These are phyloP conservation scores for Pythium dissimile DNA, from an alignment of 352 stramenopile genomes.

Conservation along the genomic window DNA sequence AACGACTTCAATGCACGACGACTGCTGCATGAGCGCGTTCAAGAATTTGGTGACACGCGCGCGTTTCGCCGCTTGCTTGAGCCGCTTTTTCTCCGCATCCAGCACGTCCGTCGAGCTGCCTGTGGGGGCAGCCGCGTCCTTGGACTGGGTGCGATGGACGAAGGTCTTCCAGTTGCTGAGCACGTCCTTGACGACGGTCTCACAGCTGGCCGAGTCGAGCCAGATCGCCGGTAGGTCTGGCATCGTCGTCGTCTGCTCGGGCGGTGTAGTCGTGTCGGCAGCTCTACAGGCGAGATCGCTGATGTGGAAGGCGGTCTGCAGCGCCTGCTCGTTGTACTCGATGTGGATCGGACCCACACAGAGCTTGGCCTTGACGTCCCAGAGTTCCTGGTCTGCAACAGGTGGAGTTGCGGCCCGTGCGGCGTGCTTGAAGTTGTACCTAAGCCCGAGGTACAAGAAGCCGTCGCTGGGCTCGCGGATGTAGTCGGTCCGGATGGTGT, in stretches of 20 bases:
- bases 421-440: slow-evolving; percentile 40
- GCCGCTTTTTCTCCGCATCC: slow-evolving; percentile 7
- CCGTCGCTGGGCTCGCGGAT: slow-evolving; percentile 60
- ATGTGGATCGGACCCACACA: slow-evolving; percentile 55
- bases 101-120: neutral
- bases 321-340: slow-evolving; percentile 52
- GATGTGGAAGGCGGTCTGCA: slow-evolving; percentile 23
- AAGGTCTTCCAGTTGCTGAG: slow-evolving; percentile 40
- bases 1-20: slow-evolving; percentile 50
- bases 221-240: too few species aligned
- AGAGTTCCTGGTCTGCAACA: slow-evolving; percentile 27
- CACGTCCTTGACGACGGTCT: slow-evolving; percentile 48
- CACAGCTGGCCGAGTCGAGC: slow-evolving; percentile 36
- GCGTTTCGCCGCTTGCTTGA: slow-evolving; percentile 19
- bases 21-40: slow-evolving; percentile 49
- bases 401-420: neutral
- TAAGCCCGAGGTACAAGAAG: slow-evolving; percentile 69
- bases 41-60: slow-evolving; percentile 42
- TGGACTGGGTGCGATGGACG: slow-evolving; percentile 24
- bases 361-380: slow-evolving; percentile 58
- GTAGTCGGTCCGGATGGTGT: slow-evolving; percentile 58
- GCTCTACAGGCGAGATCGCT: neutral
- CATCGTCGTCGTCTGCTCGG: too few species aligned
- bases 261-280: too few species aligned
- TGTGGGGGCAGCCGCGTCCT: neutral